These are phyloP conservation scores for Coemansia sp. DNA, from an alignment of 192 early-diverging fungal genomes.

Conservation along the genomic window DNA sequence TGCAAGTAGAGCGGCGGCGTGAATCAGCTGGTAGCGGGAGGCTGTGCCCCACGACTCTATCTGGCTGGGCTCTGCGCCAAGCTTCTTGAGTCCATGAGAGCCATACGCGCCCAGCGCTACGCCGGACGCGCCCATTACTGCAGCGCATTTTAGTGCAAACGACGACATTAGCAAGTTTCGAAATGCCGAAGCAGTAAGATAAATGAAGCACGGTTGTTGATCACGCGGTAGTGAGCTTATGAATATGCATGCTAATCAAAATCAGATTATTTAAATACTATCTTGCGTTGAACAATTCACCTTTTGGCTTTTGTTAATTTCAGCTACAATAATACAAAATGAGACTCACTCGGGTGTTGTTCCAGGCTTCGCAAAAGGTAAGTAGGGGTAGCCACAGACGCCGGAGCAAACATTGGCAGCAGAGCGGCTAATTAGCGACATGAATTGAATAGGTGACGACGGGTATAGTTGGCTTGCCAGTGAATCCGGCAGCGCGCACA, in stretches of 20 bases:
- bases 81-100: constrained; percentile 54
- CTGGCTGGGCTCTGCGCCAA: constrained; percentile 33
- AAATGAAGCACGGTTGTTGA: neutral
- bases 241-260: neutral
- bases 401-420: no score
- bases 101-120: constrained; percentile 61
- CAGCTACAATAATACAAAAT: constrained; percentile 14
- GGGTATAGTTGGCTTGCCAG: constrained; percentile 80
- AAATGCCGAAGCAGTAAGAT: neutral
- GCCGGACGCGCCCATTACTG: constrained; percentile 50
- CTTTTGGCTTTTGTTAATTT: constrained; percentile 1
- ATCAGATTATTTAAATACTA: neutral
- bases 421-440: neutral
- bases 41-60: constrained; percentile 48
- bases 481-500: constrained; percentile 84
- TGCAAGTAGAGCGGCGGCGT: constrained; percentile 54
- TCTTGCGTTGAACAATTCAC: neutral
- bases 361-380: constrained; percentile 50
- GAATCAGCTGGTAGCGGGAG: constrained; percentile 57
- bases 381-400: no score
- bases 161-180: constrained; percentile 13
- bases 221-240: neutral
- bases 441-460: constrained; percentile 61
- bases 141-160: constrained; percentile 36
- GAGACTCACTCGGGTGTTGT: constrained; percentile 38